Conservation (phyloP, 176 grass and related monocot genomes). For the Carex littledalei region DNA sequence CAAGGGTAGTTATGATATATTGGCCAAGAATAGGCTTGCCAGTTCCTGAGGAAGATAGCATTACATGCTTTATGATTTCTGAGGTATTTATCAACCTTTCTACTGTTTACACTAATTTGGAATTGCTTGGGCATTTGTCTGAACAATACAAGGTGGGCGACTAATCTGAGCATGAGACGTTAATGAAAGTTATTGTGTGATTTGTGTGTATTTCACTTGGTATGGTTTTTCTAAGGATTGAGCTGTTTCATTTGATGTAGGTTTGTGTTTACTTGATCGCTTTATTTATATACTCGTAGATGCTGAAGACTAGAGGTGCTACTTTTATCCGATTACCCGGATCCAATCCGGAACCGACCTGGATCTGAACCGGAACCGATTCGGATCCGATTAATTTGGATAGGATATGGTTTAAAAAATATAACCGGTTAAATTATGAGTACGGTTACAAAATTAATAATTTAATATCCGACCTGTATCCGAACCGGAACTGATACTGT, state of each 20-base stretch:
- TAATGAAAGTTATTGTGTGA: not conserved
- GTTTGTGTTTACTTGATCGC: not conserved
- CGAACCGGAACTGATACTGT: too few species aligned
- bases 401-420: too few species aligned
- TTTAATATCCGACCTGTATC: too few species aligned
- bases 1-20: not conserved
- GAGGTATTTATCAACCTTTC: not conserved
- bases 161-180: not conserved
- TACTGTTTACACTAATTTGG: not conserved
- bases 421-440: too few species aligned
- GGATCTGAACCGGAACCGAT: too few species aligned
- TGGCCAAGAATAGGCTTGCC: not conserved
- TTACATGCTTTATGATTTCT: not conserved
- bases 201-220: not conserved
- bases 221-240: not conserved
- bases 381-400: too few species aligned
- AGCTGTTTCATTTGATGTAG: not conserved
- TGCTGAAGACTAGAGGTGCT: too few species aligned
- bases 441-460: too few species aligned
- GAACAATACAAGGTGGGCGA: not conserved
- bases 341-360: too few species aligned
- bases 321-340: too few species aligned
- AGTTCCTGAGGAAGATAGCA: not conserved
- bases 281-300: not conserved
- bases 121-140: not conserved